Base-by-base conservation (phyloP, 2,329 filamentous ascomycete species). In the Aureobasidium uvarum region DNA sequence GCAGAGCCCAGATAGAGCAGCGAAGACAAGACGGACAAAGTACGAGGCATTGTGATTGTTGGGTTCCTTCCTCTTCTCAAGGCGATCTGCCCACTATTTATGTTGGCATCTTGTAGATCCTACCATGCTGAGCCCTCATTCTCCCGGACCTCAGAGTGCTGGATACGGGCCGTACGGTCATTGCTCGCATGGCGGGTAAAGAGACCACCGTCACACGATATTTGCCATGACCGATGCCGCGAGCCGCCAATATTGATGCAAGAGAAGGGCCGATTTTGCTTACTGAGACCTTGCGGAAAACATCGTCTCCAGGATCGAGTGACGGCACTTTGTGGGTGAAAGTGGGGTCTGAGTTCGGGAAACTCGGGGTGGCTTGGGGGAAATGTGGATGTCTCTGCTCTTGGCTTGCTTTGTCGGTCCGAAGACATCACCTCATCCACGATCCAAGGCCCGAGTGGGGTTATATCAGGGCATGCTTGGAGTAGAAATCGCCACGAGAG, bases 251-350 rank as follows among this genome's bases (percentile, higher is more conserved):
- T 60, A 36, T 36, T 36, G 33, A 13, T 36, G 56, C 56, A 38
- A 36, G 56, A 60, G 56, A 60, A 60, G 56, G 56, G 56, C 56
- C 56, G 56, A 60, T 10, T 60, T 23, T 60, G 56, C 25, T 48
- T n/a, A 20, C 10, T 48, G 41, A 60, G n/a, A 16, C 31, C 28
- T 36, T 48, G n/a, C 55, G 39, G 10, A 45, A 43, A 38, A 31
- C 39, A 45, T n/a, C 25, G 6, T 31, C 54, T 45, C 43, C 56
- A 36, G n/a, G 55, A 59, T 59, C 25, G 16, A 50, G 25, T 58
- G 54, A 58, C 54, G 38, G 28, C 41, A 41, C 18, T 36, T 36
- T 36, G 38, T 48, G 43, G 56, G 28, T 36, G 18, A 48, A 11
- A 46, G 58, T 62, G 58, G 58, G 41, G 45, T 46, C 8, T 33